Base-by-base conservation (phyloP, 768 basidiomycete genomes). In the Tricholoma saponaceum region DNA sequence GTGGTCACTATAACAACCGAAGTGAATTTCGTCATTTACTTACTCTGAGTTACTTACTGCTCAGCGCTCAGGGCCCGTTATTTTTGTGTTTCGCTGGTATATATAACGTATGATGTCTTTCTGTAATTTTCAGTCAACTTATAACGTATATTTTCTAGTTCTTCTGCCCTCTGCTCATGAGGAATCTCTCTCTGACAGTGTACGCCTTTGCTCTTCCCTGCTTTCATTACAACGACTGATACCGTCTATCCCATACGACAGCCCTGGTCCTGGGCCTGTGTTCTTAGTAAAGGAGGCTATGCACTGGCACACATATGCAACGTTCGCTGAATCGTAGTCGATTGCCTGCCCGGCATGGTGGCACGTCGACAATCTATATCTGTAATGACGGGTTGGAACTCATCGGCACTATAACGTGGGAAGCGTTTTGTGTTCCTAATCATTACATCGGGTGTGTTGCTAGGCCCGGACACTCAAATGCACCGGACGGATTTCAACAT, bases 251-350 rank as follows among this genome's bases (percentile, higher is more conserved):
- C 7, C 76, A n/a, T 33, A 20, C 10, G 0, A 9, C 44, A 78
- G 76, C 16, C 59, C 92, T 56, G 92, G 92, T 16, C 92, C n/a
- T n/a, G n/a, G n/a, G n/a, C n/a, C 92, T 22, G 86, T 94, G 50
- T 85, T 86, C 62, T 87, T 86, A 0, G 79, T 92, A 60, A 90
- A 92, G 72, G 86, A 86, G 66, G 90, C 90, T 0, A 91, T 92
- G 84, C 86, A n/a, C n/a, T n/a, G n/a, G n/a, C n/a, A 90, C 67
- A 90, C 89, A 32, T 92, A 92, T 68, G 90, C n/a, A n/a, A n/a
- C n/a, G n/a, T n/a, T n/a, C n/a, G n/a, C n/a, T n/a, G n/a, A n/a
- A n/a, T n/a, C n/a, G n/a, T n/a, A n/a, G n/a, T n/a, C n/a, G n/a
- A n/a, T n/a, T n/a, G n/a, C n/a, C n/a, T n/a, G n/a, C 91, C 7